phyloP scores from a whole-genome alignment of 2,329 filamentous ascomycete species.

The Fusarium hainanense region DNA sequence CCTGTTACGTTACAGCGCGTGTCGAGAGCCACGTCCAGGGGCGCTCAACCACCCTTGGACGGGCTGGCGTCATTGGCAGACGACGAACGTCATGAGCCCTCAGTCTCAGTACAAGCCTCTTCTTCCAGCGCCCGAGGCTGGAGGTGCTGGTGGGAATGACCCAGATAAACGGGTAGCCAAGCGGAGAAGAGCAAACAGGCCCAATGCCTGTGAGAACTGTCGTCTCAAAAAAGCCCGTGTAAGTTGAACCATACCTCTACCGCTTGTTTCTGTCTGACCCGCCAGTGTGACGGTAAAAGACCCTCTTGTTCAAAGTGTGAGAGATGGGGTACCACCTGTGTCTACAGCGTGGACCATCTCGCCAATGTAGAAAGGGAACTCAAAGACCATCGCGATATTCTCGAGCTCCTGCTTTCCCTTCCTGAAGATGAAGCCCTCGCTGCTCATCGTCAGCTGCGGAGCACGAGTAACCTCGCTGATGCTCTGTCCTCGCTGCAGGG shows the following conservation, averaged over 20 bases:
- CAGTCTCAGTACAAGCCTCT: slow-evolving; percentile 11
- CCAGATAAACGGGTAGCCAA: slow-evolving; percentile 13
- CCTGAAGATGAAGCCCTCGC: slow-evolving; percentile 16
- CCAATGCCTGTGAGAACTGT: slow-evolving; percentile 32
- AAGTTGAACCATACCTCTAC: background rate
- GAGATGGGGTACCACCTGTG: slow-evolving; percentile 18
- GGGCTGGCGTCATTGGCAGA: background rate
- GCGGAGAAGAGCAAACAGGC: slow-evolving; percentile 24
- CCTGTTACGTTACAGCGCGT: too few relatives aligned
- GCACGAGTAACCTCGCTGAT: slow-evolving; percentile 1
- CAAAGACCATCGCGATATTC: slow-evolving; percentile 25
- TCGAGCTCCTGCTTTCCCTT: slow-evolving; percentile 17
- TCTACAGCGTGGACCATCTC: slow-evolving; percentile 24
- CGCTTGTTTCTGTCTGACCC: slow-evolving; percentile 11
- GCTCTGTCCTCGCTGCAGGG: slow-evolving; percentile 19
- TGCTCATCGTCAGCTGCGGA: slow-evolving; percentile 10
- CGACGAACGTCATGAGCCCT: slow-evolving; percentile 1
- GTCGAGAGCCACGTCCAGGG: too few relatives aligned
- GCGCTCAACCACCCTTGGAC: background rate
- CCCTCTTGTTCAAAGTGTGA: slow-evolving; percentile 27
- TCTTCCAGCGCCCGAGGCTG: slow-evolving; percentile 15
- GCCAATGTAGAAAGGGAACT: slow-evolving; percentile 26
- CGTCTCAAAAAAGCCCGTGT: slow-evolving; percentile 31
- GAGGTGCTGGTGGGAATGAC: slow-evolving; percentile 5
- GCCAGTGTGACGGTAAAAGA: slow-evolving; percentile 28